These are phyloP conservation scores for Nicotiana obtusifolia DNA, from an alignment of 257 asterid species.

Conservation along the genomic window DNA sequence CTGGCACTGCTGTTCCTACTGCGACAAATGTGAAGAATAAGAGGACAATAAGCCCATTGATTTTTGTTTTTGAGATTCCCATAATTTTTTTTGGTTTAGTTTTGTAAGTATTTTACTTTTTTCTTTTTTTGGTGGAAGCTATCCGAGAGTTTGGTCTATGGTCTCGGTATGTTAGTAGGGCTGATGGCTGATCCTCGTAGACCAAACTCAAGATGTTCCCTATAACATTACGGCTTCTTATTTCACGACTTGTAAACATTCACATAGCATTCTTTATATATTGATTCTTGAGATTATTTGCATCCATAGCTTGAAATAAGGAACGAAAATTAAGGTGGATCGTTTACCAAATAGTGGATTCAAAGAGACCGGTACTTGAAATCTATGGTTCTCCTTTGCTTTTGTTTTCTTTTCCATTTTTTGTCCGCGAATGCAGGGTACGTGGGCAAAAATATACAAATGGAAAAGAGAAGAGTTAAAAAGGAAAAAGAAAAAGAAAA, in stretches of 20 bases:
- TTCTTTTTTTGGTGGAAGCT: background rate
- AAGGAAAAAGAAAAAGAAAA: no score
- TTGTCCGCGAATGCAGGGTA: no score
- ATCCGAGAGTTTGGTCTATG: slow-evolving; percentile 7
- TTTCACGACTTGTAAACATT: background rate
- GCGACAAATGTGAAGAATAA: background rate
- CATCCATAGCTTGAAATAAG: background rate
- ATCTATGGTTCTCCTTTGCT: background rate
- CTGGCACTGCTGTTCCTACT: background rate
- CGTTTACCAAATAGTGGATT: background rate
- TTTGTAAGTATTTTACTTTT: background rate
- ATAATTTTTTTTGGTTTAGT: background rate
- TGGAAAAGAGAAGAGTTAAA: background rate
- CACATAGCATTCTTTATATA: background rate
- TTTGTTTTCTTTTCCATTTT: background rate
- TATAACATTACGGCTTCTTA: background rate
- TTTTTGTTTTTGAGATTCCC: background rate
- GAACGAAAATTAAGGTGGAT: background rate
- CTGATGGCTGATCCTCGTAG: background rate
- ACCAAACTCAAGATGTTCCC: slow-evolving; percentile 10
- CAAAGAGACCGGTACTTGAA: background rate
- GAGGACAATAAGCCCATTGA: background rate
- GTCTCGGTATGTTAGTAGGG: background rate
- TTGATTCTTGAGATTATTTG: background rate
- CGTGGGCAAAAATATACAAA: no score